Conservation (phyloP, 768 basidiomycete species). For the Paxillus rubicundulus region DNA sequence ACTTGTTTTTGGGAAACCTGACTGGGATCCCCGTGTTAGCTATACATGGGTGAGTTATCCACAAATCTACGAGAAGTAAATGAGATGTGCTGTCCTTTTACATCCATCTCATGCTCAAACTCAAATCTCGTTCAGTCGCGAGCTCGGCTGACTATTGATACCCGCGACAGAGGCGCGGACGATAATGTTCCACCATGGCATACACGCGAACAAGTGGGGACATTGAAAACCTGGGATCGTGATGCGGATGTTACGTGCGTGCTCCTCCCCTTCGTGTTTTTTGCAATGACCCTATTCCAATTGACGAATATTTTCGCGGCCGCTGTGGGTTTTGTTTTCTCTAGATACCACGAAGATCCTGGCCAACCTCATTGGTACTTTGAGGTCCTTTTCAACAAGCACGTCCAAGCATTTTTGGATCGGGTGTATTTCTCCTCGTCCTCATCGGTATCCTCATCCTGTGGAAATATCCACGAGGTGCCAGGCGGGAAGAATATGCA, state of each 20-base stretch:
- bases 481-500: not conserved
- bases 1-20: constrained; percentile 79
- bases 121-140: too few species aligned
- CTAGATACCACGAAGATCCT: constrained; percentile 60
- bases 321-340: not conserved
- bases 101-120: too few species aligned
- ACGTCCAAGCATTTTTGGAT: constrained; percentile 58
- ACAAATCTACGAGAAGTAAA: not conserved
- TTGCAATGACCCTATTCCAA: not conserved
- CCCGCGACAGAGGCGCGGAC: constrained; percentile 60
- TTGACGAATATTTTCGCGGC: not conserved
- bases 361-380: constrained; percentile 71
- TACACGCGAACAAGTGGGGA: constrained; percentile 59
- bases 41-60: constrained; percentile 66
- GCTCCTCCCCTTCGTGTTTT: not conserved
- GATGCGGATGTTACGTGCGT: constrained; percentile 53
- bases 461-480: not conserved
- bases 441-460: not conserved
- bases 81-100: not conserved
- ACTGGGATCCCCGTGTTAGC: constrained; percentile 67
- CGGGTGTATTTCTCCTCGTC: constrained; percentile 16
- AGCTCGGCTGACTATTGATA: not conserved
- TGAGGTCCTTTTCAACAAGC: constrained; percentile 50
- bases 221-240: constrained; percentile 57
- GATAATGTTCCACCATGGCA: constrained; percentile 90